A percentile compares a stretch with the other conserved stretches of the same genome.
phyloP scores from a whole-genome alignment of 2,329 filamentous ascomycete species.

The Cryphonectria parasitica region DNA sequence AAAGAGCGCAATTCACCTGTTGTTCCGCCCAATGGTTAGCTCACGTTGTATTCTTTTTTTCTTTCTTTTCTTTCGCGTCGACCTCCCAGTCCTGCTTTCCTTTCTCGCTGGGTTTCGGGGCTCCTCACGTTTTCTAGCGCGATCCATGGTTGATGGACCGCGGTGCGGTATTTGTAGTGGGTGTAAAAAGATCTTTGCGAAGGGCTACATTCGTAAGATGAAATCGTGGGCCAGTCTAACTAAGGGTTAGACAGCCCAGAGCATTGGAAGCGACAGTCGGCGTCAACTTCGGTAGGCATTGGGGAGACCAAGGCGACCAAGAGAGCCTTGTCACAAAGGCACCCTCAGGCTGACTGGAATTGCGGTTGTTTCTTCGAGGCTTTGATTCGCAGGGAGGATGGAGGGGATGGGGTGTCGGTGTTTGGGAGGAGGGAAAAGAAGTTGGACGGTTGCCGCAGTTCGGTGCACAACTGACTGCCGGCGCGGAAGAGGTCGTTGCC shows the following conservation, averaged over 20 bases:
- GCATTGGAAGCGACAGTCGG: conserved; percentile 46
- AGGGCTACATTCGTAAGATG: conserved; percentile 50
- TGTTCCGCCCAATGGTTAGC: conserved; percentile 33
- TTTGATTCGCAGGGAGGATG: background rate
- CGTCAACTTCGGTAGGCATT: conserved; percentile 51
- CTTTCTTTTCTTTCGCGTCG: background rate
- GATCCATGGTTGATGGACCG: conserved; percentile 60
- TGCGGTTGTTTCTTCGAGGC: conserved; percentile 3
- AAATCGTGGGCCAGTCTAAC: conserved; percentile 39
- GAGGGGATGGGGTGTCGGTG: background rate
- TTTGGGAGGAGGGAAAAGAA: background rate
- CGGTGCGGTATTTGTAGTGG: conserved; percentile 38
- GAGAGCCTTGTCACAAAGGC: conserved; percentile 30
- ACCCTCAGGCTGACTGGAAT: conserved; percentile 27
- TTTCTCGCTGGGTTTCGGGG: too few species aligned
- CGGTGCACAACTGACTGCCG: background rate
- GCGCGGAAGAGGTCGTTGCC: background rate
- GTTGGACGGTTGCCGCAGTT: background rate
- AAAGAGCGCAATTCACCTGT: conserved; percentile 87
- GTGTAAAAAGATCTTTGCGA: conserved; percentile 32
- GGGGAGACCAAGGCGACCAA: conserved; percentile 37
- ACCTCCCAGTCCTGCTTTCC: background rate
- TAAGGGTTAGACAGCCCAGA: conserved; percentile 48
- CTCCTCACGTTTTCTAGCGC: conserved; percentile 63
- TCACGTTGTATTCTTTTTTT: background rate